Percentiles rank a stretch among this genome's conserved stretches.
Evolutionary conservation across 2,329 filamentous ascomycete species (phyloP).

Genomic region (Paraconiothyrium brasiliense): DNA sequence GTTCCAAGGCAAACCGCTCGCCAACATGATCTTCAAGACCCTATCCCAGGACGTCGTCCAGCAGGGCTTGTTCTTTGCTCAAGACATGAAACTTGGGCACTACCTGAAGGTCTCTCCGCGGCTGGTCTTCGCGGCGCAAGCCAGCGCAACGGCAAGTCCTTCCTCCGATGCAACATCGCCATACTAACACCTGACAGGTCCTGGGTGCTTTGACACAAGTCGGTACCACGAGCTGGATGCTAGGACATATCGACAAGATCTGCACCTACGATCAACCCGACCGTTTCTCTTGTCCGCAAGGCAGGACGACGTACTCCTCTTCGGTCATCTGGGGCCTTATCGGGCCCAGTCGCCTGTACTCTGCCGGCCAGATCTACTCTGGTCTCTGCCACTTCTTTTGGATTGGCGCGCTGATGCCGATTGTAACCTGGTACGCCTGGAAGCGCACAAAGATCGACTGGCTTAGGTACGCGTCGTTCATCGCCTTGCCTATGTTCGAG

Average conservation of each 20-base stretch:
- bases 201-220: constrained; percentile 85
- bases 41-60: constrained; percentile 90
- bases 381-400: constrained; percentile 75
- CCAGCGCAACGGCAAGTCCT: constrained; percentile 65
- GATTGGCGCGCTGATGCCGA: constrained; percentile 60
- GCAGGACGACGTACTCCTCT: constrained; percentile 88
- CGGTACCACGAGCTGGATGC: constrained; percentile 89
- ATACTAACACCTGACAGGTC: constrained; percentile 67
- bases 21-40: constrained; percentile 93
- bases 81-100: constrained; percentile 86
- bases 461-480: background rate
- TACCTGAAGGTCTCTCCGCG: constrained; percentile 71
- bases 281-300: constrained; percentile 87
- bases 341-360: constrained; percentile 64
- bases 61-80: constrained; percentile 88
- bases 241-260: constrained; percentile 76
- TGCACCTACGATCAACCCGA: constrained; percentile 82
- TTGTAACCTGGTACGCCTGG: constrained; percentile 11
- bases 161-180: constrained; percentile 68
- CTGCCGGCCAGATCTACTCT: constrained; percentile 9
- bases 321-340: constrained; percentile 91
- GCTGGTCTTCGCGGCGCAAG: constrained; percentile 11
- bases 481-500: background rate
- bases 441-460: constrained; percentile 9
- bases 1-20: constrained; percentile 87